phyloP scores from a whole-genome alignment of 225 moss, liverwort and hornwort species.

The Straminergon stramineum region DNA sequence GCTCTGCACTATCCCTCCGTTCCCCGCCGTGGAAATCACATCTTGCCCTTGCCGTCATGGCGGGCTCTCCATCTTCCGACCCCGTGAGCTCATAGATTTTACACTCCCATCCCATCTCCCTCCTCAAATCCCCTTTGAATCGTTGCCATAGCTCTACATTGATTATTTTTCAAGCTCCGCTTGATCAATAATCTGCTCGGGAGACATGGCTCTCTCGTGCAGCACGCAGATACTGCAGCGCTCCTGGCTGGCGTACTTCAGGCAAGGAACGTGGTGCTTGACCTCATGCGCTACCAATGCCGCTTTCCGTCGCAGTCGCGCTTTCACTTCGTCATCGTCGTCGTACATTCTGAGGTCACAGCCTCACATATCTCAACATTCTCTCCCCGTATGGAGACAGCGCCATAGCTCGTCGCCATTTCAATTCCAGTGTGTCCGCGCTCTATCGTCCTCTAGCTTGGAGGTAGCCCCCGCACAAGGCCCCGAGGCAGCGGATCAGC shows the following conservation, averaged over 20 bases:
- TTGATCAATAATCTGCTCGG: neutral
- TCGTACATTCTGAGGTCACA: slow-evolving; percentile 5
- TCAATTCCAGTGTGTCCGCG: slow-evolving; percentile 7
- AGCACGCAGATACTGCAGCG: slow-evolving; percentile 45
- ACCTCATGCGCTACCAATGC: slow-evolving; percentile 11
- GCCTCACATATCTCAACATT: neutral
- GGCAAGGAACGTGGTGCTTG: slow-evolving; percentile 37
- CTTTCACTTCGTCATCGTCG: slow-evolving; percentile 9
- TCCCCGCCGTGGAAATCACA: neutral
- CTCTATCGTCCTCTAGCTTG: slow-evolving; percentile 23
- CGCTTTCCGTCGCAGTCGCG: slow-evolving; percentile 4
- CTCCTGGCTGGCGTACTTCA: slow-evolving; percentile 35
- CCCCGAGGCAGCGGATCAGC: neutral
- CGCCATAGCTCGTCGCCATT: neutral
- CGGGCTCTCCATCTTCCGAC: neutral
- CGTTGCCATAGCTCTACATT: neutral
- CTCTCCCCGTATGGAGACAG: slow-evolving; percentile 9
- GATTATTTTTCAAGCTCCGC: neutral
- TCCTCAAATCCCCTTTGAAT: neutral
- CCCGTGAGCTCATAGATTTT: neutral
- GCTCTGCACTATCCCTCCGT: no score
- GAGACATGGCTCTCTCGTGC: slow-evolving; percentile 40
- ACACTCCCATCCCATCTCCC: neutral
- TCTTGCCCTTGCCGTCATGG: neutral
- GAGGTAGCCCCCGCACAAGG: neutral